These are phyloP conservation scores for Discostella stelligera DNA, from an alignment of 352 stramenopile genomes.

Conservation along the genomic window DNA sequence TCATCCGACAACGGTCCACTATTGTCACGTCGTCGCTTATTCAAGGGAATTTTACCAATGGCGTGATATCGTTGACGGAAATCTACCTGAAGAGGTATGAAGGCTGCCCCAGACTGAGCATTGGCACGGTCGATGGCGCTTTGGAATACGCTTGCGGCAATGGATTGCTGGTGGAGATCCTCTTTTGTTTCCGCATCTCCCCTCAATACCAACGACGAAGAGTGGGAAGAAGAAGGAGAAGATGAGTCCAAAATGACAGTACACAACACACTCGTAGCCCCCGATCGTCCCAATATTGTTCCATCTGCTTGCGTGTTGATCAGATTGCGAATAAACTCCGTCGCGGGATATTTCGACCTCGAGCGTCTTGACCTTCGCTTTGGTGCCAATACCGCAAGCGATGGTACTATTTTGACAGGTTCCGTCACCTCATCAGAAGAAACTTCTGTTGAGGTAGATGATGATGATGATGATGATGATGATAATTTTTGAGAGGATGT, in stretches of 20 bases:
- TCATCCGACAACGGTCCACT: conserved; percentile 79
- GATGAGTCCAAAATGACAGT: conserved; percentile 20
- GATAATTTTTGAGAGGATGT: neutral
- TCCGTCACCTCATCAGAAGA: neutral
- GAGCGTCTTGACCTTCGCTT: neutral
- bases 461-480: neutral
- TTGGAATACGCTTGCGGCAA: conserved; percentile 8
- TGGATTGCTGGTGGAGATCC: neutral
- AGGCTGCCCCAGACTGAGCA: conserved; percentile 61
- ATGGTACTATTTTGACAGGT: neutral
- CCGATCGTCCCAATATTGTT: conserved; percentile 25
- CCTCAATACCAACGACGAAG: neutral
- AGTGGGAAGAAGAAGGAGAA: neutral
- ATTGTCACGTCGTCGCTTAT: conserved; percentile 85
- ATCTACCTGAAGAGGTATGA: conserved; percentile 91
- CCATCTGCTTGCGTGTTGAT: conserved; percentile 38
- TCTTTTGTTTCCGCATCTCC: neutral
- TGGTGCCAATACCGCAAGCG: neutral
- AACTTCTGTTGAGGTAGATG: neutral
- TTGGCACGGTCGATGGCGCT: conserved; percentile 9
- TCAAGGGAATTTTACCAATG: conserved; percentile 87
- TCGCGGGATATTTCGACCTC: neutral
- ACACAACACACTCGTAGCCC: conserved; percentile 28
- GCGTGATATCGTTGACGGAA: conserved; percentile 88
- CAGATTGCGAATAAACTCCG: conserved; percentile 20